These are phyloP conservation scores for Capronia coronata DNA, from an alignment of 2,329 filamentous ascomycete genomes.

Conservation along the genomic window DNA sequence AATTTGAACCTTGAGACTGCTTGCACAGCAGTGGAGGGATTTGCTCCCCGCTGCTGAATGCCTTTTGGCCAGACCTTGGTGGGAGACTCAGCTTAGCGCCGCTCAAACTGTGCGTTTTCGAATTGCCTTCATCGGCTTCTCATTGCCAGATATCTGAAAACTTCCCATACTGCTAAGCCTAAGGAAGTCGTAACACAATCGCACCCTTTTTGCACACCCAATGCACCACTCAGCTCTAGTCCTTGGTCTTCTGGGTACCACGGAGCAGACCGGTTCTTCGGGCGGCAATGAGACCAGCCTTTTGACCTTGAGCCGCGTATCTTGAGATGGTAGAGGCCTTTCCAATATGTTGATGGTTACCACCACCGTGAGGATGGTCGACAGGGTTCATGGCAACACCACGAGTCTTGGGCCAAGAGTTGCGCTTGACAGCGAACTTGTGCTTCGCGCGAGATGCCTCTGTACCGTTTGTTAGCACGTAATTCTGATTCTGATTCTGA, in stretches of 20 bases:
- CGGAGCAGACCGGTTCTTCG: slow-evolving; percentile 99
- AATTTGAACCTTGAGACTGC: not conserved
- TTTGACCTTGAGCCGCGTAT: slow-evolving; percentile 97
- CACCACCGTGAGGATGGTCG: slow-evolving; percentile 97
- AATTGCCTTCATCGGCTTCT: slow-evolving; percentile 2
- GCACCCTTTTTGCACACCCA: slow-evolving; percentile 11
- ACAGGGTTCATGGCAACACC: slow-evolving; percentile 99
- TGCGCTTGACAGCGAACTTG: slow-evolving; percentile 99
- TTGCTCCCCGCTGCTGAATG: not conserved
- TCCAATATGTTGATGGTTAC: slow-evolving; percentile 99
- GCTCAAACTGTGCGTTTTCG: not conserved
- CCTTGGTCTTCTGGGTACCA: slow-evolving; percentile 99
- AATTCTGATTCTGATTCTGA: no score
- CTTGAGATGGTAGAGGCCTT: slow-evolving; percentile 99
- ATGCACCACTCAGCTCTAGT: slow-evolving; percentile 50
- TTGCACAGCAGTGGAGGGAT: not conserved
- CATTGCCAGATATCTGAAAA: slow-evolving; percentile 1
- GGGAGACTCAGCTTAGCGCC: not conserved
- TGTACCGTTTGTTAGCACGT: slow-evolving; percentile 46
- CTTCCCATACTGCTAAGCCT: not conserved
- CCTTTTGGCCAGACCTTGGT: not conserved
- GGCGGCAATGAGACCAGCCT: slow-evolving; percentile 99
- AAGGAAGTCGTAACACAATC: slow-evolving; percentile 17
- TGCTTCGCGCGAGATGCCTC: slow-evolving; percentile 99
- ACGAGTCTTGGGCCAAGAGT: slow-evolving; percentile 99